Conservation (phyloP, 192 early-diverging fungal genomes). For the Coemansia sp. region DNA sequence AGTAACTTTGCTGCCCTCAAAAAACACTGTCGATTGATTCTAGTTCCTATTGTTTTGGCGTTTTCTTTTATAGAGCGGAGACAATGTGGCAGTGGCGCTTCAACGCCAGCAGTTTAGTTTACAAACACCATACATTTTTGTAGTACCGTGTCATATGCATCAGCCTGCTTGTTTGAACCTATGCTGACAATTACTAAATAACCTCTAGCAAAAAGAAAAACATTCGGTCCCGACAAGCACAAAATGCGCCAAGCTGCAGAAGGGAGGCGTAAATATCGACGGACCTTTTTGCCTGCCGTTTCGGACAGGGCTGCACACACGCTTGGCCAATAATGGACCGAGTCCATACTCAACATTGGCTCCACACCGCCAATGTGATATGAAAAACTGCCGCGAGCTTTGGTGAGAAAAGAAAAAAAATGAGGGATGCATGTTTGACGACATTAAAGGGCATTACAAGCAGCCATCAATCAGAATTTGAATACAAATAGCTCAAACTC, state of each 20-base stretch:
- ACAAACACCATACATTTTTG: slow-evolving; percentile 5
- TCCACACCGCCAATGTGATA: neutral
- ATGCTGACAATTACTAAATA: neutral
- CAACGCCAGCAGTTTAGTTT: neutral
- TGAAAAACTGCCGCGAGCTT: neutral
- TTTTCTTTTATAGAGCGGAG: slow-evolving; percentile 3
- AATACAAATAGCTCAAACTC: slow-evolving; percentile 6
- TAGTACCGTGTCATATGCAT: slow-evolving; percentile 4
- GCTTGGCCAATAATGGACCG: neutral
- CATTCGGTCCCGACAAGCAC: neutral
- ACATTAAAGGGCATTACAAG: neutral
- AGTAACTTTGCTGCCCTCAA: neutral
- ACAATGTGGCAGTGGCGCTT: neutral
- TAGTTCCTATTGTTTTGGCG: neutral
- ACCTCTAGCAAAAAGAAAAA: neutral
- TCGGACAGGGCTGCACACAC: neutral
- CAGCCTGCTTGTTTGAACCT: neutral
- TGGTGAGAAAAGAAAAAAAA: slow-evolving; percentile 9
- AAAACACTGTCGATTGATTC: neutral
- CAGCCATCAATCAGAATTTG: neutral
- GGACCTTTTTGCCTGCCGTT: neutral
- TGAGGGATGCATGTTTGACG: neutral
- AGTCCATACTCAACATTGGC: neutral
- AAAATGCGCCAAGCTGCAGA: neutral
- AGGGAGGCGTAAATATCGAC: neutral